A percentile compares a stretch with the other conserved stretches of the same genome.
Conservation (phyloP, 257 asterid genomes). For the Schizonepeta tenuifolia region DNA sequence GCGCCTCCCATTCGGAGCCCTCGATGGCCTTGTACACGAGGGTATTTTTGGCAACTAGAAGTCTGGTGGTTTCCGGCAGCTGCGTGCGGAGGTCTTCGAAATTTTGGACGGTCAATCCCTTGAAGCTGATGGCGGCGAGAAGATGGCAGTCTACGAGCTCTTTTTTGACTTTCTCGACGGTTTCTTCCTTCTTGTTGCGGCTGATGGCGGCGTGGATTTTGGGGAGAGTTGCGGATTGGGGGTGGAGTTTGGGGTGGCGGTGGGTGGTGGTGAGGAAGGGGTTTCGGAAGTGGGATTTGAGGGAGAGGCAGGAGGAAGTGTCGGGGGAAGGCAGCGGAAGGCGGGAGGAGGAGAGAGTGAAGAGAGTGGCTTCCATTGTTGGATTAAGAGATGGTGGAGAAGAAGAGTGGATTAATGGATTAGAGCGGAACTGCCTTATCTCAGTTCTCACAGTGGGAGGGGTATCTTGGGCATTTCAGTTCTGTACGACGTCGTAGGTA, state of each 20-base stretch:
- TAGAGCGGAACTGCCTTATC: slow-evolving; percentile 35
- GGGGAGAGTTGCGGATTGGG: slow-evolving; percentile 40
- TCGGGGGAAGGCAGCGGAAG: slow-evolving; percentile 37
- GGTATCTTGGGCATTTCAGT: neutral
- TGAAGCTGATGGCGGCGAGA: slow-evolving; percentile 85
- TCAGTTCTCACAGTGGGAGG: slow-evolving; percentile 1
- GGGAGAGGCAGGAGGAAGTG: slow-evolving; percentile 47
- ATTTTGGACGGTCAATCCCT: slow-evolving; percentile 81
- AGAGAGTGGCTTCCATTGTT: slow-evolving; percentile 73
- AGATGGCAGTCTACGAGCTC: slow-evolving; percentile 75
- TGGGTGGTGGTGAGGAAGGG: slow-evolving; percentile 47
- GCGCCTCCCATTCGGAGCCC: slow-evolving; percentile 80
- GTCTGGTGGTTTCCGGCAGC: slow-evolving; percentile 75
- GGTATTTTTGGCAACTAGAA: slow-evolving; percentile 89
- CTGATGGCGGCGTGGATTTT: slow-evolving; percentile 75
- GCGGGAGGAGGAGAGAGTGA: slow-evolving; percentile 54
- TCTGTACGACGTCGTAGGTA: neutral
- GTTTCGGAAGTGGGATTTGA: slow-evolving; percentile 70
- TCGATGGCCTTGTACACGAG: slow-evolving; percentile 85
- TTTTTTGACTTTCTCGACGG: slow-evolving; percentile 71
- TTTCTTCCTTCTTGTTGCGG: slow-evolving; percentile 90
- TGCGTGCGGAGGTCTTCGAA: slow-evolving; percentile 75
- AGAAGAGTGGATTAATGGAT: slow-evolving; percentile 24
- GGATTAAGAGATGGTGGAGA: slow-evolving; percentile 26
- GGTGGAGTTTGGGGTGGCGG: slow-evolving; percentile 32